Conservation (phyloP, 1,139 yeast genomes). For the Nakaseomyces kungkrabaensis region DNA sequence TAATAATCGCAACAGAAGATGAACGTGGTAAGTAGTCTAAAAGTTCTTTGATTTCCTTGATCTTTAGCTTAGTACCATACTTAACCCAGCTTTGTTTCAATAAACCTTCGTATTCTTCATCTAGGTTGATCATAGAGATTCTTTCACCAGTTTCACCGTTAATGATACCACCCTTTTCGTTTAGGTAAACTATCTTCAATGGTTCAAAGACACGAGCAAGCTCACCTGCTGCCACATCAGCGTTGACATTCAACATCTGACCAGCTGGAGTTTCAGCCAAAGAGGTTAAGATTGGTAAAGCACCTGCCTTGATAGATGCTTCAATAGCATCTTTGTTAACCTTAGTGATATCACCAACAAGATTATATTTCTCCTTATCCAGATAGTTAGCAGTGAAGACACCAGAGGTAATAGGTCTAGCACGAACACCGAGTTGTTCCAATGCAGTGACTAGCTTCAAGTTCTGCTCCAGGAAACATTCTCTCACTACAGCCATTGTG, state of each 20-base stretch:
- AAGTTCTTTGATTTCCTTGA: constrained; percentile 90
- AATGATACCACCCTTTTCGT: constrained; percentile 95
- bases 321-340: constrained; percentile 89
- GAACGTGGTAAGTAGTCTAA: constrained; percentile 92
- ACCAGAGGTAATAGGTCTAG: constrained; percentile 97
- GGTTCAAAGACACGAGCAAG: constrained; percentile 96
- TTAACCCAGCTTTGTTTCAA: constrained; percentile 96
- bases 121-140: constrained; percentile 81
- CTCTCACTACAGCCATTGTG: constrained; percentile 93
- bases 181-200: constrained; percentile 85
- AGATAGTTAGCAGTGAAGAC: constrained; percentile 90
- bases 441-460: constrained; percentile 89
- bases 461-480: constrained; percentile 91
- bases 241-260: constrained; percentile 92
- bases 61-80: constrained; percentile 94
- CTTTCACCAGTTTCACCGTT: constrained; percentile 89
- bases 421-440: constrained; percentile 93
- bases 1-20: constrained; percentile 93
- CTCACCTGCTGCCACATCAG: constrained; percentile 98
- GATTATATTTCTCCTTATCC: constrained; percentile 80
- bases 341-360: constrained; percentile 80
- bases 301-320: constrained; percentile 92
- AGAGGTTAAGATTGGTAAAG: constrained; percentile 90
- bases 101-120: constrained; percentile 87
- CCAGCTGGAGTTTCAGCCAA: constrained; percentile 95